Percentiles rank a stretch among this genome's conserved stretches.
These are phyloP conservation scores for Coniochaeta hoffmannii DNA, from an alignment of 2,329 filamentous ascomycete species.

Conservation along the genomic window DNA sequence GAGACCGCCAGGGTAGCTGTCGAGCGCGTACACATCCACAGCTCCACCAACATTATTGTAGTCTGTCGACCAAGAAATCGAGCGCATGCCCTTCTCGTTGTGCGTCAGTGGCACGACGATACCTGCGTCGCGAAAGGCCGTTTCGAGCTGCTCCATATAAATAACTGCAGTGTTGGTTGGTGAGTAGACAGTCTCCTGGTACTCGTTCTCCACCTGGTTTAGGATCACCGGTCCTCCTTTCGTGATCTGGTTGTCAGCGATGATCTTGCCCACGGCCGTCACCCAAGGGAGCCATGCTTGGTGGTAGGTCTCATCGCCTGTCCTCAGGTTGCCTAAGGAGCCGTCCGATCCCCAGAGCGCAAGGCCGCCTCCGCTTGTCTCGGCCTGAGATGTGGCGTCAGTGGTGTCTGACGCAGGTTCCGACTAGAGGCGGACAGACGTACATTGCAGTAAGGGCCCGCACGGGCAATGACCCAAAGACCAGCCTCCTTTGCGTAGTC, in stretches of 20 bases:
- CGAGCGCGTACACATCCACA: conserved; percentile 41
- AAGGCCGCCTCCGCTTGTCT: conserved; percentile 38
- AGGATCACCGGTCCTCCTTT: conserved; percentile 43
- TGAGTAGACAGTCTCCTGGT: conserved; percentile 34
- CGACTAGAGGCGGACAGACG: neutral
- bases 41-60: conserved; percentile 48
- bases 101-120: conserved; percentile 40
- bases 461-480: conserved; percentile 40
- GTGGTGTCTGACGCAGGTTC: conserved; percentile 5
- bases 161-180: conserved; percentile 36
- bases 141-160: conserved; percentile 44
- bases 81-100: conserved; percentile 43
- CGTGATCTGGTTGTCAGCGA: conserved; percentile 41
- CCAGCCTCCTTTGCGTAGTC: conserved; percentile 43
- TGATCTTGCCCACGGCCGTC: conserved; percentile 34
- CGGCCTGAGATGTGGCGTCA: conserved; percentile 21
- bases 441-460: conserved; percentile 40
- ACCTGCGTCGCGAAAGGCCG: conserved; percentile 35
- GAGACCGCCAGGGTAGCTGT: conserved; percentile 37
- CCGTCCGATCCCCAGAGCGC: conserved; percentile 36
- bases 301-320: conserved; percentile 32
- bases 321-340: conserved; percentile 30
- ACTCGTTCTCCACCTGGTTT: conserved; percentile 46
- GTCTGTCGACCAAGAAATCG: conserved; percentile 44
- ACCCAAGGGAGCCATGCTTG: conserved; percentile 22